phyloP scores from a whole-genome alignment of 805 yeast genomes.

The Limtongozyma cylindracea region DNA sequence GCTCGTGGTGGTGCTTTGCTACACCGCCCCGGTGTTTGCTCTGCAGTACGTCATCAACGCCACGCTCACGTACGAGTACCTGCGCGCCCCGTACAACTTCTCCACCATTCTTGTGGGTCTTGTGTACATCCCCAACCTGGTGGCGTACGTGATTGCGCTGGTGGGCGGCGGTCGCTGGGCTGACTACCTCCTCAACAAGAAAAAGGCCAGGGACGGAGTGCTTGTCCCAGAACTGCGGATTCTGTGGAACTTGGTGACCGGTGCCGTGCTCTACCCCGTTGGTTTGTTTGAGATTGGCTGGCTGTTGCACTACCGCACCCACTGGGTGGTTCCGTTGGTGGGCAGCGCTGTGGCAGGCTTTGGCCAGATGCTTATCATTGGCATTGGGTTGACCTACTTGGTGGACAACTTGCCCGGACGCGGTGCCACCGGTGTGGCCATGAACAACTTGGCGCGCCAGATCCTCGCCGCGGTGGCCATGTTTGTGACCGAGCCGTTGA shows the following conservation, averaged over 20 bases:
- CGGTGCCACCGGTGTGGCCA: slow-evolving; percentile 76
- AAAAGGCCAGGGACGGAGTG: slow-evolving; percentile 34
- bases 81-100: slow-evolving; percentile 46
- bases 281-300: slow-evolving; percentile 61
- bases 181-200: slow-evolving; percentile 27
- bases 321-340: slow-evolving; percentile 60
- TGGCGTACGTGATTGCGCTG: slow-evolving; percentile 51
- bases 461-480: slow-evolving; percentile 53
- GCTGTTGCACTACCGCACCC: slow-evolving; percentile 38
- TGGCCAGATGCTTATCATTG: slow-evolving; percentile 66
- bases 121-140: slow-evolving; percentile 63
- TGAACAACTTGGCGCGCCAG: slow-evolving; percentile 55
- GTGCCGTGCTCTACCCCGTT: slow-evolving; percentile 34
- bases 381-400: slow-evolving; percentile 55
- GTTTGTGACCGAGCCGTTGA: slow-evolving; percentile 48
- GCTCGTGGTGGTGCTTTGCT: slow-evolving; percentile 34
- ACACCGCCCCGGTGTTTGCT: slow-evolving; percentile 49
- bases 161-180: slow-evolving; percentile 67
- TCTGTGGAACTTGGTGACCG: slow-evolving; percentile 45
- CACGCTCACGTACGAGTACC: slow-evolving; percentile 38
- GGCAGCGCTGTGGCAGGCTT: slow-evolving; percentile 70
- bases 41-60: slow-evolving; percentile 51
- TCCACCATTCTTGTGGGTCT: slow-evolving; percentile 41
- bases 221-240: slow-evolving; percentile 57
- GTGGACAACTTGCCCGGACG: slow-evolving; percentile 71